Evolutionary conservation across 1,284 basidiomycete species (phyloP), one percentile per base, ranked within the genome.

Genomic region (Kwoniella shivajii): DNA sequence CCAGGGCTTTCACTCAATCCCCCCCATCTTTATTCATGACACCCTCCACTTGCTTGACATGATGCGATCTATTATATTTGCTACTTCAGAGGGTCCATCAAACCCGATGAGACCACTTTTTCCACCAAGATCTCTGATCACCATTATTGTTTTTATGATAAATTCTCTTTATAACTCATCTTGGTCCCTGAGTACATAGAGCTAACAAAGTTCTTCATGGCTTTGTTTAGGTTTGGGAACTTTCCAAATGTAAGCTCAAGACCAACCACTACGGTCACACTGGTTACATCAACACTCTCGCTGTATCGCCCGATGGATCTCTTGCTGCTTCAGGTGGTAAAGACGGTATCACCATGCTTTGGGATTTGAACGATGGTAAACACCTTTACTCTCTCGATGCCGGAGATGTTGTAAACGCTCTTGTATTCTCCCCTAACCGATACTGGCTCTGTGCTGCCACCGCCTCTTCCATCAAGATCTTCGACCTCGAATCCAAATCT

Each of bases 391-490:
- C 93, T 60, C 89, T 99, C 65, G 96, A 99, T 82, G 96, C 96
- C 54, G 94, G 94, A 68, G 92, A 99, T 80, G 85, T 93, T 70
- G 93, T 99, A 86, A 99, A 99, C 80, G 92, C 96, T 59, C 90
- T 99, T 67, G 95, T 98, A 78, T 99, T 99, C 86, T 96, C 92
- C 30, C 96, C 96, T 68, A 97, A 97, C 85, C 89, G 93, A 63
- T 99, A 99, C 89, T 99, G 96, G 96, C 84, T 99, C 66, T 99
- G 96, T 80, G 96, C 96, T 70, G 96, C 96, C 67, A 99, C 96
- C 65, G 86, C 92, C 63, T 92, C 88, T 76, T 96, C 92, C 81
- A 92, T 99, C 83, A 99, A 99, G 85, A 98, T 97, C 81, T 97
- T 97, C 78, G 93, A 97, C 80, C 84, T 96, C 56, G 92, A 96